phyloP scores from a whole-genome alignment of 305 asterid genomes.

The Fraxinus sp. region DNA sequence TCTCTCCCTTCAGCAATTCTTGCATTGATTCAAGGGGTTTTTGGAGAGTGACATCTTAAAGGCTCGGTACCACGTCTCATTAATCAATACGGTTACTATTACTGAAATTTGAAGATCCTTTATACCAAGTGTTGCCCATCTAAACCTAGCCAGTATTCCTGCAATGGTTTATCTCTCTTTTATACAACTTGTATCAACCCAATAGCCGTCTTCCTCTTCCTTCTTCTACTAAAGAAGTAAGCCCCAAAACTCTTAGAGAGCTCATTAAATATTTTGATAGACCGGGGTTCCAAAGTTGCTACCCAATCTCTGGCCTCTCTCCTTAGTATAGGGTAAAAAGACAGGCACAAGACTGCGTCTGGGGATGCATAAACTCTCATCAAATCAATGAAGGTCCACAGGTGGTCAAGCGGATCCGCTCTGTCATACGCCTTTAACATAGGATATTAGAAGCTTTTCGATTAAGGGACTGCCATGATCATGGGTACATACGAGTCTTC shows the following conservation, averaged over 20 bases:
- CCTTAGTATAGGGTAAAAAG: background rate
- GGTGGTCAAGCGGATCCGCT: background rate
- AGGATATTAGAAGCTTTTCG: background rate
- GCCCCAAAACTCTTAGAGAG: background rate
- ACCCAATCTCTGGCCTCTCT: background rate
- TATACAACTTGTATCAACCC: background rate
- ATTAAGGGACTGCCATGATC: background rate
- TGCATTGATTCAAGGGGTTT: background rate
- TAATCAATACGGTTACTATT: background rate
- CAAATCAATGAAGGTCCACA: background rate
- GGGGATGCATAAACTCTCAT: background rate
- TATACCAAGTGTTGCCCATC: background rate
- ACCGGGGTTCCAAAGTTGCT: background rate
- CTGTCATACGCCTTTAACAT: background rate
- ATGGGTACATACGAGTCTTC: too few relatives aligned
- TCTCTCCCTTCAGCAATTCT: background rate
- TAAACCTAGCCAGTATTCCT: background rate
- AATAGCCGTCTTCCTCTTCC: too few relatives aligned
- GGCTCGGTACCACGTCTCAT: background rate
- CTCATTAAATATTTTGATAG: background rate
- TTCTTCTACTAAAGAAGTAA: background rate
- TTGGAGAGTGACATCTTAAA: background rate
- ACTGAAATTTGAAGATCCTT: too few relatives aligned
- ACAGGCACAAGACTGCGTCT: background rate
- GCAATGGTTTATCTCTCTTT: background rate